phyloP scores from a whole-genome alignment of 805 yeast species.

The Barnettozyma pratensis region DNA sequence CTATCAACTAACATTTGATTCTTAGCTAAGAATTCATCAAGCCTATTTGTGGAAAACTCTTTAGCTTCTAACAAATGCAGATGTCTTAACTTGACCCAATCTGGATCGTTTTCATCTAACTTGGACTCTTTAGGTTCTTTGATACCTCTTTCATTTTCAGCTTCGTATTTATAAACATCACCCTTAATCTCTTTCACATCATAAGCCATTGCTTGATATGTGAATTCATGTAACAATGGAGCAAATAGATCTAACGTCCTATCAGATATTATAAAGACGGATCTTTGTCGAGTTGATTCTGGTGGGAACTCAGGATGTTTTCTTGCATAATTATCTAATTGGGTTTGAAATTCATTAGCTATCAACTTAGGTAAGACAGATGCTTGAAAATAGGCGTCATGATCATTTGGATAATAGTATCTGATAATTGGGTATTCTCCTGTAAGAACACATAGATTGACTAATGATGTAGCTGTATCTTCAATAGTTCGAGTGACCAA shows the following conservation, averaged over 20 bases:
- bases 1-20: conserved; percentile 75
- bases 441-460: conserved; percentile 67
- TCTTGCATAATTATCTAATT: conserved; percentile 72
- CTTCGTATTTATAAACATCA: conserved; percentile 46
- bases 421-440: conserved; percentile 89
- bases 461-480: conserved; percentile 57
- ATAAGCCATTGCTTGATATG: conserved; percentile 88
- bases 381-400: conserved; percentile 46
- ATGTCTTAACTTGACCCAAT: conserved; percentile 70
- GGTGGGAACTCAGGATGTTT: conserved; percentile 62
- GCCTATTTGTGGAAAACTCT: conserved; percentile 50
- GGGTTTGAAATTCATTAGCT: conserved; percentile 66
- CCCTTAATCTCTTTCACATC: conserved; percentile 53
- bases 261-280: conserved; percentile 74
- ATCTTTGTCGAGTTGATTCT: conserved; percentile 53
- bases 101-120: conserved; percentile 57
- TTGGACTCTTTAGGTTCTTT: conserved; percentile 40
- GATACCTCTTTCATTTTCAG: conserved; percentile 49
- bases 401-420: conserved; percentile 52
- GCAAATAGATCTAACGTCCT: conserved; percentile 79
- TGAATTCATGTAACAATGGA: conserved; percentile 84
- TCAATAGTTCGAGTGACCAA: conserved; percentile 55
- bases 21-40: conserved; percentile 61
- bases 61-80: conserved; percentile 71
- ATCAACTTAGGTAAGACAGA: conserved; percentile 60